phyloP scores from a whole-genome alignment of 2,329 filamentous ascomycete genomes.

The Rhinocladiella similis region DNA sequence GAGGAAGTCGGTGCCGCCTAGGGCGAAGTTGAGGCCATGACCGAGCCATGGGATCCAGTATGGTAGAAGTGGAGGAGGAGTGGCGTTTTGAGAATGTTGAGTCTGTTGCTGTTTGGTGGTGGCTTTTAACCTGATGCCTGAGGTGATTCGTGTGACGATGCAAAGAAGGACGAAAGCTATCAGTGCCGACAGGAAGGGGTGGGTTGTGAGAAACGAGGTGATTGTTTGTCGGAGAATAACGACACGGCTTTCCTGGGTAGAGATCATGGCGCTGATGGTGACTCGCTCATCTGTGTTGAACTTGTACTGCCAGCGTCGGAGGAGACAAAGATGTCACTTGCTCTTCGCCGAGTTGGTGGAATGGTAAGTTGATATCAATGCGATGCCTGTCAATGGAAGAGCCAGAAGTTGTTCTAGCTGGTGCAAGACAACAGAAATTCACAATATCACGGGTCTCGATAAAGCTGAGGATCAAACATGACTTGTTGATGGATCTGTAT shows the following conservation, averaged over 20 bases:
- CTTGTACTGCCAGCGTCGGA: too few relatives aligned
- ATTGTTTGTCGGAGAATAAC: slow-evolving; percentile 7
- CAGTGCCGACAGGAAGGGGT: slow-evolving; percentile 13
- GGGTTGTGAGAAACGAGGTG: not conserved
- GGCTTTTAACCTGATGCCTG: slow-evolving; percentile 32
- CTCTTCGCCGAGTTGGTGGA: too few relatives aligned
- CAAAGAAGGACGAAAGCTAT: slow-evolving; percentile 26
- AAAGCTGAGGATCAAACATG: too few relatives aligned
- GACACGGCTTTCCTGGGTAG: not conserved
- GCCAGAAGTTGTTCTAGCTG: too few relatives aligned
- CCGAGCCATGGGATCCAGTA: slow-evolving; percentile 63
- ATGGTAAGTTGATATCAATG: too few relatives aligned
- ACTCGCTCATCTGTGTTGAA: too few relatives aligned
- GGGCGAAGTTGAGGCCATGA: slow-evolving; percentile 51
- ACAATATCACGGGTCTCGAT: too few relatives aligned
- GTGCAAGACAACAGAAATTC: too few relatives aligned
- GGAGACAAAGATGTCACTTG: too few relatives aligned
- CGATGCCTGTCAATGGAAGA: too few relatives aligned
- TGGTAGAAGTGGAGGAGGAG: slow-evolving; percentile 49
- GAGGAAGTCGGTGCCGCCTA: slow-evolving; percentile 11
- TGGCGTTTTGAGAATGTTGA: slow-evolving; percentile 17
- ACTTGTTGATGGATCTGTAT: too few relatives aligned
- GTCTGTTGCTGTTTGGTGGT: slow-evolving; percentile 27
- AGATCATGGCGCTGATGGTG: slow-evolving; percentile 1
- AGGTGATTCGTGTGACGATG: slow-evolving; percentile 41